phyloP scores from a whole-genome alignment of 345 rosid genomes.

The Clausena lansium region DNA sequence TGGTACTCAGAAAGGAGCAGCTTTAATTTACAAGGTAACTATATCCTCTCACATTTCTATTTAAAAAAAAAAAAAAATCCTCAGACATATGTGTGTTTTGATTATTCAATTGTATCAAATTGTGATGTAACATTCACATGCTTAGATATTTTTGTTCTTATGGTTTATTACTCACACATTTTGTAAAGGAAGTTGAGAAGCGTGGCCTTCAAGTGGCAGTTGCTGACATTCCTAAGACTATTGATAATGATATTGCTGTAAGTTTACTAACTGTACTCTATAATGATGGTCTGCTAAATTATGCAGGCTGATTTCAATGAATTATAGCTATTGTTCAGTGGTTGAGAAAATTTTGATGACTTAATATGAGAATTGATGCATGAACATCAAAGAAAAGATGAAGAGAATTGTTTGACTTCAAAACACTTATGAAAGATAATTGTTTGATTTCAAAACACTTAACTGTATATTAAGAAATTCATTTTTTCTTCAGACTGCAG shows the following conservation, averaged over 20 bases:
- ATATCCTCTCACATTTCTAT: not conserved
- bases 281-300: not conserved
- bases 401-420: not conserved
- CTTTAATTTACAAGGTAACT: conserved; percentile 67
- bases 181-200: conserved; percentile 77
- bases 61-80: not conserved
- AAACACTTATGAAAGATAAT: too few species aligned
- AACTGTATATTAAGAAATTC: not conserved
- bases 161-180: conserved; percentile 18
- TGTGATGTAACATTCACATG: not conserved
- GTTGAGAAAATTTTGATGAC: not conserved
- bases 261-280: conserved; percentile 31
- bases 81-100: not conserved
- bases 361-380: not conserved
- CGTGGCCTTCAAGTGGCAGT: conserved; percentile 85
- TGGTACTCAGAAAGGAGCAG: conserved; percentile 90
- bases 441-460: too few species aligned
- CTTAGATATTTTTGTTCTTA: not conserved
- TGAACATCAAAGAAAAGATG: not conserved
- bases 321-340: not conserved
- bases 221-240: conserved; percentile 89
- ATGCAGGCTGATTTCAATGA: not conserved
- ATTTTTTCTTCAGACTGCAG: not conserved
- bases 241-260: conserved; percentile 90
- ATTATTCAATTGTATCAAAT: not conserved